Base-by-base conservation (phyloP, 345 rosid genomes). In the Sisymbrium irio region DNA sequence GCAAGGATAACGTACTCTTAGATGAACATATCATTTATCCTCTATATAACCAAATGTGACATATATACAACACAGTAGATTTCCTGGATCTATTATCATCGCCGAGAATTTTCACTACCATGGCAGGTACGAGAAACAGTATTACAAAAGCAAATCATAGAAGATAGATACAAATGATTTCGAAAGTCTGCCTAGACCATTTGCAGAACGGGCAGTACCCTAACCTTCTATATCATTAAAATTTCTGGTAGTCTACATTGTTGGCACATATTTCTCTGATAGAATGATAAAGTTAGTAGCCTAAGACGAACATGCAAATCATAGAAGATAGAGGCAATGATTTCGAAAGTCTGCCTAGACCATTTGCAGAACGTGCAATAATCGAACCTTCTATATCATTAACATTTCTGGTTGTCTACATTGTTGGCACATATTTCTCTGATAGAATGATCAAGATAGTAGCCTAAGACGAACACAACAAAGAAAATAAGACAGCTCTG, bases 1-100 rank as follows among this genome's bases (percentile, higher is more conserved):
- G 62, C 70, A 77, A 65, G 17, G 10, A 56, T n/a, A 56, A 22
- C 14, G 7, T 22, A 25, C 9, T 54, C 39, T 76, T 14, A 69
- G 47, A 28, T 7, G 39, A 28, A 70, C 4, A 11, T 10, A 36
- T 35, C 35, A 68, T 49, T 67, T 62, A 35, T 7, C 19, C 1
- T 41, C 18, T 28, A 28, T 11, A 36, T 37, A 41, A 51, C 42
- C 20, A 63, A 36, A 57, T 45, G 19, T 39, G 17, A 36, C 6
- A 37, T 39, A 71, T 61, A 6, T 28, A 47, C 30, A 56, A 28
- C 17, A 55, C 49, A 46, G 7, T 22, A 20, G 10, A n/a, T 45
- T 56, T 73, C 45, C 42, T 65, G 28, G 18, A 18, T 56, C 15
- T 41, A 54, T 20, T 44, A 57, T 27, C 40, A 46, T 58, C 67